Conservation (phyloP, 495 filamentous ascomycete species). For the Astrothelium macrocarpum region DNA sequence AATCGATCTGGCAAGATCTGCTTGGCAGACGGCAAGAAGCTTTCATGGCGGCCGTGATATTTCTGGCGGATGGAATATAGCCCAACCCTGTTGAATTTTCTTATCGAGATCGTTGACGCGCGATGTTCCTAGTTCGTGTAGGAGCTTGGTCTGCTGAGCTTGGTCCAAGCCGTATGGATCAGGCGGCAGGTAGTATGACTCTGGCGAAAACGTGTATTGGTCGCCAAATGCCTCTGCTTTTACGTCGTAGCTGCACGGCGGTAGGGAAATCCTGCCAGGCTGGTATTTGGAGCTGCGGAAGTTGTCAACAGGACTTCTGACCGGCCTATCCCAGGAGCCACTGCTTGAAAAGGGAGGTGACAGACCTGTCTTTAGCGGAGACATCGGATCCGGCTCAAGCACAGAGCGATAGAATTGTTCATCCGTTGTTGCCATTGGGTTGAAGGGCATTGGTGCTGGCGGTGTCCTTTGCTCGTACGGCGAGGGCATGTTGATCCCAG, state of each 20-base stretch:
- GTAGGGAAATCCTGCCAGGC: not conserved
- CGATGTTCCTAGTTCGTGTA: constrained; percentile 31
- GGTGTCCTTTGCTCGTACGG: not conserved
- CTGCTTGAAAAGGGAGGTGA: not conserved
- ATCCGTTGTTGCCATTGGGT: not conserved
- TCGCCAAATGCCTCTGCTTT: not conserved
- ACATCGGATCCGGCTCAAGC: not conserved
- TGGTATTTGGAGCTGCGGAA: not conserved
- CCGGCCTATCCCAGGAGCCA: not conserved
- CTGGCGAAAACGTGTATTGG: not conserved
- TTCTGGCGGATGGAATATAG: not conserved
- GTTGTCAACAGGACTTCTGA: not conserved
- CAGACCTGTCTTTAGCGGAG: not conserved
- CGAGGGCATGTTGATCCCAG: not conserved
- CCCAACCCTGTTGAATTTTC: constrained; percentile 17
- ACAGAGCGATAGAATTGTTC: not conserved
- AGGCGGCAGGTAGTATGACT: not conserved
- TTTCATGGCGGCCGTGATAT: not conserved
- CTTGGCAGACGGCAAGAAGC: not conserved
- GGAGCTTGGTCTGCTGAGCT: constrained; percentile 34
- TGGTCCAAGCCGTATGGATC: constrained; percentile 25
- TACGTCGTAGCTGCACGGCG: not conserved
- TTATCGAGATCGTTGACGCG: constrained; percentile 24
- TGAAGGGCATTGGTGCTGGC: not conserved
- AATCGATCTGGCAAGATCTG: not conserved